Base-by-base conservation (phyloP, 192 early-diverging fungal genomes). In the Gonapodya prolifera region DNA sequence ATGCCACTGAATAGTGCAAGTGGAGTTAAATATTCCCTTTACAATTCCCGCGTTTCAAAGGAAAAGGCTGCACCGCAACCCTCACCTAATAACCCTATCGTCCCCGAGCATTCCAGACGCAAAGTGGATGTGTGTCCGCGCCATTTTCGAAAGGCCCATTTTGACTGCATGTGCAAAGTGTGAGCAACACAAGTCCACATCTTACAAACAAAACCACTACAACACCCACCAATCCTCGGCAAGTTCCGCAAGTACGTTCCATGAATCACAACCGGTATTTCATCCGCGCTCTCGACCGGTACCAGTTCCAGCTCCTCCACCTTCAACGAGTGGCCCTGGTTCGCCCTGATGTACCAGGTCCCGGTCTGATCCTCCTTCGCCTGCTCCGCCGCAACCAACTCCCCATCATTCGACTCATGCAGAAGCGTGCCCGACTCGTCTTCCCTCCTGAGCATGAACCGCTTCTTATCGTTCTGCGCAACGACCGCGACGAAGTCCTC, bases 81-180 rank as follows among this genome's bases (percentile, higher is more conserved):
- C n/a, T 35, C 86, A 92, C 74, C 92, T 94, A 75, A 90, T 91
- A 18, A 96, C 94, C 16, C 82, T 85, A 23, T 80, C 45, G 33
- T 92, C 91, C 0, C 89, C 91, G 1, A 82, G 87, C 75, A 87
- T 80, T 0, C 94, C 94, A 1, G 84, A 75, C 0, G 95, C 93
- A 83, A 94, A 92, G 78, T 98, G 96, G 75, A 98, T 95, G 83
- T 98, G 95, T 34, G 92, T 94, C 45, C 96, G 87, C 33, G 69
- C 75, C 95, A 98, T 98, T 34, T 79, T 83, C 1, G 83, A 88
- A 34, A 97, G 84, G 2, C 95, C 94, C 13, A 80, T 29, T 35
- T 82, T 69, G 33, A 83, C 84, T 35, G 36, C 2, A 30, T n/a
- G n/a, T n/a, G n/a, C n/a, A n/a, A n/a, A n/a, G n/a, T n/a, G n/a